Percentiles rank a stretch among this genome's conserved stretches.
These are phyloP conservation scores for Teratosphaeria pseudoeucalypti DNA, from an alignment of 2,329 filamentous ascomycete genomes.

Conservation along the genomic window DNA sequence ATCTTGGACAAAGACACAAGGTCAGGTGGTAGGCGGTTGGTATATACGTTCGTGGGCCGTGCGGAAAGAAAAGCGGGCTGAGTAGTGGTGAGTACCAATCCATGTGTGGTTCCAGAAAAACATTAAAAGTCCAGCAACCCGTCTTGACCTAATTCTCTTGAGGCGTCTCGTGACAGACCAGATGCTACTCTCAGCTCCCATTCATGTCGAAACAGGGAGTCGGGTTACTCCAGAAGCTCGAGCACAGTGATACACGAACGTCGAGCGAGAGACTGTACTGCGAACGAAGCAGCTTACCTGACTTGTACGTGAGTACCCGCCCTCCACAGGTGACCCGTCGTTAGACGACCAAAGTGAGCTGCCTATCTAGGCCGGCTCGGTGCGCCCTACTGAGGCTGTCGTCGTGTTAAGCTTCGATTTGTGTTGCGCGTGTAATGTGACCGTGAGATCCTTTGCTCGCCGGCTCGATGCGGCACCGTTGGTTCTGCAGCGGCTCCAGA, in stretches of 20 bases:
- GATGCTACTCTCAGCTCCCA: not conserved
- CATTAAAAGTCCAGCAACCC: not conserved
- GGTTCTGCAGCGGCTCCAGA: not conserved
- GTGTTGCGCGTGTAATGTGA: not conserved
- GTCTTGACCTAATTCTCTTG: not conserved
- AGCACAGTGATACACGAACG: not conserved
- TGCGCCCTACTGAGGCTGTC: not conserved
- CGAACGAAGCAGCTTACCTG: conserved; percentile 2
- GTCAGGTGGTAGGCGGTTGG: not conserved
- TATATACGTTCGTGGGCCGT: not conserved
- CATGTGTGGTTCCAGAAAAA: not conserved
- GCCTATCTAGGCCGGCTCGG: not conserved
- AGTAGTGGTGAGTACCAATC: not conserved
- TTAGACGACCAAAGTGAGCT: not conserved
- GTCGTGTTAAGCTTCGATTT: not conserved
- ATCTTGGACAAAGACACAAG: not conserved
- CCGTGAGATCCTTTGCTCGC: not conserved
- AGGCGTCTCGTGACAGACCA: not conserved
- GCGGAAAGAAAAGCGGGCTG: not conserved
- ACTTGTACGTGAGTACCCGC: not conserved
- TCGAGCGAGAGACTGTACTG: not conserved
- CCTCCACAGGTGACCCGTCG: not conserved
- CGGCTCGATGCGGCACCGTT: not conserved
- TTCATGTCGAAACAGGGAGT: not conserved
- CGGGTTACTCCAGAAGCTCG: not conserved